phyloP scores from a whole-genome alignment of 257 asterid genomes.

The Penstemon eatonii region DNA sequence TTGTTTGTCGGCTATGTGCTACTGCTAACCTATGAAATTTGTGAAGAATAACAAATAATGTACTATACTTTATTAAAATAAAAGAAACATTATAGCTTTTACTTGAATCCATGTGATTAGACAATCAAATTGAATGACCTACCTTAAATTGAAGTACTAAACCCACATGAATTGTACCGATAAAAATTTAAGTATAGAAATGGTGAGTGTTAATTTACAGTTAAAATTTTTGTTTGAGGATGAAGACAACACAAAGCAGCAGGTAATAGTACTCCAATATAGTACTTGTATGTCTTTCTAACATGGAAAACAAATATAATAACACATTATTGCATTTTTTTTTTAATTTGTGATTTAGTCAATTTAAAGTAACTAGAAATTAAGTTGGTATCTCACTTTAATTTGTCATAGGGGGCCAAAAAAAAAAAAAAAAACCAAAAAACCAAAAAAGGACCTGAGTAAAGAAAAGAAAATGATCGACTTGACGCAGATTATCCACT shows the following conservation, averaged over 20 bases:
- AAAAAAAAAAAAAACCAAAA: too few species aligned
- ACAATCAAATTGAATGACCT: background rate
- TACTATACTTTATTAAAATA: too few species aligned
- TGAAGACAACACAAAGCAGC: background rate
- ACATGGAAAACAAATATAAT: background rate
- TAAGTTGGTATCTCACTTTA: too few species aligned
- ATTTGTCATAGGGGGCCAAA: too few species aligned
- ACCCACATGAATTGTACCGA: background rate
- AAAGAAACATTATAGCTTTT: too few species aligned
- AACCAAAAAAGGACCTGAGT: too few species aligned
- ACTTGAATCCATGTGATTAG: background rate
- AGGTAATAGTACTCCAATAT: background rate
- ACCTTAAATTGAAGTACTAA: background rate
- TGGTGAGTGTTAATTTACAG: background rate
- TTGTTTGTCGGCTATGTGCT: too few species aligned
- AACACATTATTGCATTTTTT: background rate
- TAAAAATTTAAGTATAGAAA: background rate
- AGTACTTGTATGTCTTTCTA: background rate
- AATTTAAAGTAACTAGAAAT: background rate
- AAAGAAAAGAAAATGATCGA: too few species aligned
- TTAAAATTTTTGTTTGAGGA: background rate
- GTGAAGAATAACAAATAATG: too few species aligned
- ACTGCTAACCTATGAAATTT: too few species aligned
- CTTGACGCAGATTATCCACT: too few species aligned
- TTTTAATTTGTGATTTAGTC: background rate